A percentile compares a stretch with the other conserved stretches of the same genome.
These are phyloP conservation scores for Claviceps sp. DNA, from an alignment of 2,329 filamentous ascomycete species.

Conservation along the genomic window DNA sequence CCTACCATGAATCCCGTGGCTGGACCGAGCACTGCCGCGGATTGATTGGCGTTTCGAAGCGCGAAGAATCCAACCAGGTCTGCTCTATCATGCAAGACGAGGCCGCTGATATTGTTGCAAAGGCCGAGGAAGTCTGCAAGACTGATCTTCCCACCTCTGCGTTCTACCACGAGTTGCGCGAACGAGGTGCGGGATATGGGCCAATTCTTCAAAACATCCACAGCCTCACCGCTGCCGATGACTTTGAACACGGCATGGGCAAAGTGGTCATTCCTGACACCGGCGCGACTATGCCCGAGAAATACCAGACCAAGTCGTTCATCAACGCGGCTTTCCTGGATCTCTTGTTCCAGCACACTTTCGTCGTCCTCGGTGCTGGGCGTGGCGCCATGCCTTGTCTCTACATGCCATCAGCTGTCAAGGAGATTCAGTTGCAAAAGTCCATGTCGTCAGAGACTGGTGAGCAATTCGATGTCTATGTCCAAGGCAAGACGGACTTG, in stretches of 20 bases:
- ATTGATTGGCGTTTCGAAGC: constrained; percentile 27
- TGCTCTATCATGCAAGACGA: neutral
- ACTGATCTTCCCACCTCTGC: constrained; percentile 1
- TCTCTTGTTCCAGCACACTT: constrained; percentile 26
- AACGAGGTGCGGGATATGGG: constrained; percentile 13
- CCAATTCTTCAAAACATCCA: constrained; percentile 1
- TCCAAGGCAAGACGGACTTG: neutral
- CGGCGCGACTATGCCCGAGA: constrained; percentile 28
- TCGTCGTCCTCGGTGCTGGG: constrained; percentile 24
- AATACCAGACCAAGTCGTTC: constrained; percentile 27
- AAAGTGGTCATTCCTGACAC: constrained; percentile 25
- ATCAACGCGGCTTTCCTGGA: constrained; percentile 35
- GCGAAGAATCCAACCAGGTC: neutral
- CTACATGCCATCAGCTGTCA: constrained; percentile 23
- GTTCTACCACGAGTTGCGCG: constrained; percentile 14
- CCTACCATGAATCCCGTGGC: constrained; percentile 34
- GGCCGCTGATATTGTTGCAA: neutral
- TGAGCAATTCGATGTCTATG: neutral
- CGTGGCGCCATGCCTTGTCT: constrained; percentile 16
- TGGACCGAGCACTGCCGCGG: constrained; percentile 48
- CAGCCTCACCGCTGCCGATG: neutral
- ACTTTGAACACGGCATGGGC: neutral
- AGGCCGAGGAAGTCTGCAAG: constrained; percentile 13
- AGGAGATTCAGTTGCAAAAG: constrained; percentile 13
- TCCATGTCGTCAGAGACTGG: neutral